These are phyloP conservation scores for Phialocephala sp. DNA, from an alignment of 2,329 filamentous ascomycete genomes.

Conservation along the genomic window DNA sequence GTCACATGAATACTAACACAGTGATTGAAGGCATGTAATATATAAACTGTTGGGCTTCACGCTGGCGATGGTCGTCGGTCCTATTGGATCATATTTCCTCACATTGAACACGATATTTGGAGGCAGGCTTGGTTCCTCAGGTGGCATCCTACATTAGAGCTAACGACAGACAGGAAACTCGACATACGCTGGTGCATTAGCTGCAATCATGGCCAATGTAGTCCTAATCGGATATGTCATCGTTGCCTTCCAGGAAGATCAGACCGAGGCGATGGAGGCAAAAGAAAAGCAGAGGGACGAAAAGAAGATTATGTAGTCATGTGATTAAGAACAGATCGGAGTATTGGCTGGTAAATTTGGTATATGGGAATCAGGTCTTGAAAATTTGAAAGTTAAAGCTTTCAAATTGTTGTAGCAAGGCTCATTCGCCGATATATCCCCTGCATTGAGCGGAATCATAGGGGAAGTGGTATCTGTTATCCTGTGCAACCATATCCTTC, in stretches of 20 bases:
- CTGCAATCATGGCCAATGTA: conserved; percentile 88
- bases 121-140: conserved; percentile 57
- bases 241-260: conserved; percentile 89
- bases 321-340: not conserved
- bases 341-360: not conserved
- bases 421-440: not conserved
- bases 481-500: conserved; percentile 1
- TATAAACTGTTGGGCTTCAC: conserved; percentile 90
- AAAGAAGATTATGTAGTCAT: conserved; percentile 27
- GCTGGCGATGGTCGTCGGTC: conserved; percentile 85
- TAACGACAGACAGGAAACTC: conserved; percentile 70
- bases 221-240: conserved; percentile 90
- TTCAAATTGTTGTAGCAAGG: not conserved
- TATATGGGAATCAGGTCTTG: not conserved
- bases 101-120: conserved; percentile 78
- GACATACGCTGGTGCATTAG: conserved; percentile 83
- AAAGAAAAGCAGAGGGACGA: conserved; percentile 50
- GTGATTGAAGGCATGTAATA: conserved; percentile 72
- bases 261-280: conserved; percentile 48
- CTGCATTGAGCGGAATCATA: conserved; percentile 2
- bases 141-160: not conserved
- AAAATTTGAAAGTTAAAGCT: not conserved
- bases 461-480: conserved; percentile 9
- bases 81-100: conserved; percentile 88
- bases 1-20: conserved; percentile 27